Evolutionary conservation across 768 basidiomycete genomes (phyloP), one percentile per base, ranked within the genome.

Genomic region (Termitomyces sp.): DNA sequence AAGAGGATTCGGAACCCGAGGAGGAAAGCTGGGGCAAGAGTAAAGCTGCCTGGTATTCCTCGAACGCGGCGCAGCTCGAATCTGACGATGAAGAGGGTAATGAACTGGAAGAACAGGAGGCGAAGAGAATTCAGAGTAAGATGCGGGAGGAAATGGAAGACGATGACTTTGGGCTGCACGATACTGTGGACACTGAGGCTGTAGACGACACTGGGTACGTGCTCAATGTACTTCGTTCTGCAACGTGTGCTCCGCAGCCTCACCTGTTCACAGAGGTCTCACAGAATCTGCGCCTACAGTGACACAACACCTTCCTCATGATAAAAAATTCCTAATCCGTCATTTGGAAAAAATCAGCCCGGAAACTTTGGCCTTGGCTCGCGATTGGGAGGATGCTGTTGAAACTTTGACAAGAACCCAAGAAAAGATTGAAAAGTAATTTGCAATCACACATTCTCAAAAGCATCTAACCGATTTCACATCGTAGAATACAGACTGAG

Each of bases 61-160:
- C 89, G 4, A 93, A 92, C 68, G 91, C 89, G 33, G 86, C 78
- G 37, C 74, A 89, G 54, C 73, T 92, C 38, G 91, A 91, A 52
- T 87, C 87, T 38, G 90, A 91, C 62, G 88, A 95, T 60, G 94
- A 96, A 64, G 94, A 96, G 69, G 89, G 85, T 35, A 82, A 90
- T 64, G 87, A 89, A 61, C 72, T 96, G 50, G 94, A 98, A 65
- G 91, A 92, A 67, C 85, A 88, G 66, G 94, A 98, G 69, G 91
- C 89, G 7, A 84, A 72, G 62, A 76, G 91, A 56, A 71, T 96
- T 45, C 95, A 96, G 68, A 69, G 73, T 38, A 94, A 91, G 71
- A 75, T 81, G 23, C 78, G 87, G 33, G 87, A 91, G 61, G 79
- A 70, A 11, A 78, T 96, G 77, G 71, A 63, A 9, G 89, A 92